Evolutionary conservation across 1,139 yeast species (phyloP), one percentile per base, ranked within the genome.

Genomic region (Pichia terricola): DNA sequence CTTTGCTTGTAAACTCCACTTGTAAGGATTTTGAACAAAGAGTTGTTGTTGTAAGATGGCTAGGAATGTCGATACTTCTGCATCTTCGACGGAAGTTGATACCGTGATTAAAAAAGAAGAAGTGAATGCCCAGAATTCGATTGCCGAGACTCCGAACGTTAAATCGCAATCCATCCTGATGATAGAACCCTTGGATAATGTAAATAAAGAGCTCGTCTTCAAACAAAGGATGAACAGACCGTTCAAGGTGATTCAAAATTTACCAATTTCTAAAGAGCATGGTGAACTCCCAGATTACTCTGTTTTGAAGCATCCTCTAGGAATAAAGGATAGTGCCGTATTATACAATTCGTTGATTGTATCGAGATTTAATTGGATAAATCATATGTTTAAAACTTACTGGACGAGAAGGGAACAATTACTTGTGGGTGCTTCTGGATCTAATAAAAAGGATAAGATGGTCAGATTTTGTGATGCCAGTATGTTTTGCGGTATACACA

Each of bases 401-500:
- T 89, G 96, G 96, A 68, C 88, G 45, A 75, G 77, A 68, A 55
- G 73, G 77, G 75, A 59, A 71, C 81, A 34, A 68, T 74, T 35
- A 66, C 67, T 45, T 64, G 51, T 47, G 40, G 72, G 72, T 11
- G 10, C 32, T 30, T 70, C 51, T 28, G 63, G 57, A 40, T 35
- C 31, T 10, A 46, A 58, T 10, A 62, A 60, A 42, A 57, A 94
- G 53, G 97, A 91, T 53, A 81, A 81, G 43, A 88, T 89, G 96
- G 84, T 87, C 46, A 87, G 87, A 58, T 66, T 91, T 47, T 78
- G 94, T 55, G 96, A 89, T 53, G 79, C 89, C 46, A 65, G 69
- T 1, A 63, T 88, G 66, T 69, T 71, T 5, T 69, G 84, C 35
- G 97, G 96, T 0, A 96, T 96, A 0, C 98, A 91, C 63, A 64